Base-by-base conservation (phyloP, 2,329 filamentous ascomycete species). In the Fusarium napiforme region DNA sequence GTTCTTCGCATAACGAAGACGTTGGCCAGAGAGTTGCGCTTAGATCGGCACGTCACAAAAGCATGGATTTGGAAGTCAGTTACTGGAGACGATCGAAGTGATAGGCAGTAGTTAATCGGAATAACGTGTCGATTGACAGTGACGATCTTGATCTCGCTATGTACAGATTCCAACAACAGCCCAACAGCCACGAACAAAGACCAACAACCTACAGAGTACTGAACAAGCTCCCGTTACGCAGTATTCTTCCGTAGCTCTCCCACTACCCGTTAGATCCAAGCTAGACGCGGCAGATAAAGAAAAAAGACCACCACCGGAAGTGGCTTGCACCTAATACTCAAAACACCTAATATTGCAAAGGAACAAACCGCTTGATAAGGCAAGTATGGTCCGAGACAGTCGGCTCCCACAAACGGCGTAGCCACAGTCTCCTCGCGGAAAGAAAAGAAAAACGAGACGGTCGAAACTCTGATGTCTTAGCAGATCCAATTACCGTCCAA, bases 21-120 rank as follows among this genome's bases (percentile, higher is more conserved):
- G 18, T 18, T 40, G 34, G 28, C 34, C 28, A 16, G 18, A 15
- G 28, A 28, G 37, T 37, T 46, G 53, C 53, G 53, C 46, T 67
- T 67, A 53, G 23, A 46, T 55, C 64, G 57, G 64, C 57, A 63
- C 28, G n/a, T 50, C 37, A 43, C 30, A 18, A 37, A 21, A n/a
- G 49, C 49, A 57, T 14, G 49, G 43, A 16, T 32, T 40, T 21
- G 16, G 39, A 39, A 40, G 19, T 40, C 23, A 21, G 50, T 30
- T 16, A 40, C 9, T 32, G 30, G 28, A 47, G n/a, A 34, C 19
- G 16, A 47, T 36, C n/a, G 8, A n/a, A 49, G 40, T 58, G 55
- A 58, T 49, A 36, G 30, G 19, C 55, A 58, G 40, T 57, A 58
- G 55, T 26, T 58, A n/a, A 58, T 58, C 30, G 40, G 55, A 15